Percentiles rank a stretch among this genome's conserved stretches.
These are phyloP conservation scores for Lactarius psammicola DNA, from an alignment of 768 basidiomycete species.

Conservation along the genomic window DNA sequence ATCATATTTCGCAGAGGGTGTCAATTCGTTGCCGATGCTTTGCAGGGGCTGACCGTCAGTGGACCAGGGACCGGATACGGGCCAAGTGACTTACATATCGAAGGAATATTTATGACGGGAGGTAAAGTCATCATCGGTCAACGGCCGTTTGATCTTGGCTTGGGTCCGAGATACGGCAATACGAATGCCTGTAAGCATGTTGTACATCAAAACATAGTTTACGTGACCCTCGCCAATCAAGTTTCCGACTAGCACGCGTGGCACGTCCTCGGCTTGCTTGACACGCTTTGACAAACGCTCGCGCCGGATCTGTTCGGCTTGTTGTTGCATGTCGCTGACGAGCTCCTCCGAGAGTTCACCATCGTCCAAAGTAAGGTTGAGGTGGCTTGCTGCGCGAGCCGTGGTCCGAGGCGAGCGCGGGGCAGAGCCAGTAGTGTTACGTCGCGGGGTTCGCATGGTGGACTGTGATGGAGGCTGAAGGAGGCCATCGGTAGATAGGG, in stretches of 20 bases:
- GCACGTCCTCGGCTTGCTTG: slow-evolving; percentile 51
- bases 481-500: slow-evolving; percentile 44
- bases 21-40: slow-evolving; percentile 95
- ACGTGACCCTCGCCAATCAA: slow-evolving; percentile 97
- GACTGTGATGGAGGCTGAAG: slow-evolving; percentile 49
- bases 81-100: slow-evolving; percentile 69
- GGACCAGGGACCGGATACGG: slow-evolving; percentile 22
- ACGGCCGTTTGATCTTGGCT: slow-evolving; percentile 84
- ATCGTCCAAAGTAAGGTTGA: slow-evolving; percentile 40
- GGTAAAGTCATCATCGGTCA: slow-evolving; percentile 83
- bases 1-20: slow-evolving; percentile 96
- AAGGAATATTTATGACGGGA: slow-evolving; percentile 95
- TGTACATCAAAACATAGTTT: slow-evolving; percentile 99
- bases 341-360: slow-evolving; percentile 51
- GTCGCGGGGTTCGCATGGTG: slow-evolving; percentile 48
- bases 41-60: slow-evolving; percentile 7
- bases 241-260: slow-evolving; percentile 70
- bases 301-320: slow-evolving; percentile 81
- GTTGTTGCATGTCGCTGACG: slow-evolving; percentile 80
- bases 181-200: slow-evolving; percentile 98
- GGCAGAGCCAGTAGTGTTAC: slow-evolving; percentile 69
- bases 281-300: slow-evolving; percentile 74
- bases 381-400: slow-evolving; percentile 32
- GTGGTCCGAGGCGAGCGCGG: slow-evolving; percentile 23
- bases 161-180: slow-evolving; percentile 96